phyloP scores from a whole-genome alignment of 176 grass and related monocot species.

The Avena insularis region DNA sequence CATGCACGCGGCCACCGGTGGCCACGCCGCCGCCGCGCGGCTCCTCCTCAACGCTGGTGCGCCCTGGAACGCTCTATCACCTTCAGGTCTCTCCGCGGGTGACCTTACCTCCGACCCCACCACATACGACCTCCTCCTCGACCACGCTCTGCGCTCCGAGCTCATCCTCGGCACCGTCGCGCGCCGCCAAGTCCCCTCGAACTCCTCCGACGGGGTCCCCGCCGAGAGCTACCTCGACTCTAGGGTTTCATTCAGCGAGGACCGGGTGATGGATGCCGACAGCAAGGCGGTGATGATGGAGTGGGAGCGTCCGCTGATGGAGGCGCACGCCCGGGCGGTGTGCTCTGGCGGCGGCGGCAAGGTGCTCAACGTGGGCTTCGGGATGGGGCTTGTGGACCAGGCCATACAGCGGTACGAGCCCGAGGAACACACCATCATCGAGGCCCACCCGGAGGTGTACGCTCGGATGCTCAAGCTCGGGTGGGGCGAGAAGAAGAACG shows the following conservation, averaged over 20 bases:
- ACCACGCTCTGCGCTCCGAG: constrained; percentile 84
- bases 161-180: constrained; percentile 82
- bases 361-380: constrained; percentile 90
- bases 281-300: constrained; percentile 98
- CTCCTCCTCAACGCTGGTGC: constrained; percentile 73
- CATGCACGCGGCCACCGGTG: constrained; percentile 74
- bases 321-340: constrained; percentile 88
- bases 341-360: constrained; percentile 62
- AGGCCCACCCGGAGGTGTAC: constrained; percentile 86
- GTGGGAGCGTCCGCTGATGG: constrained; percentile 97
- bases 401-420: constrained; percentile 84
- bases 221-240: constrained; percentile 67
- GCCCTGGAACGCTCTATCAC: constrained; percentile 84
- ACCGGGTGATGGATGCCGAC: constrained; percentile 79
- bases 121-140: constrained; percentile 78
- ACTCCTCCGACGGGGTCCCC: constrained; percentile 12
- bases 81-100: constrained; percentile 64
- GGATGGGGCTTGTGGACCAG: constrained; percentile 94
- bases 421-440: constrained; percentile 87
- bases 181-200: constrained; percentile 35
- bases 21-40: constrained; percentile 54
- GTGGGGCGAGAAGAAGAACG: constrained; percentile 88
- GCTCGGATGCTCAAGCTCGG: constrained; percentile 80
- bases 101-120: constrained; percentile 69
- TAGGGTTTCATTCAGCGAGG: constrained; percentile 85